Evolutionary conservation across 2,329 filamentous ascomycete species (phyloP).

Genomic region (Penicillium olsonii): DNA sequence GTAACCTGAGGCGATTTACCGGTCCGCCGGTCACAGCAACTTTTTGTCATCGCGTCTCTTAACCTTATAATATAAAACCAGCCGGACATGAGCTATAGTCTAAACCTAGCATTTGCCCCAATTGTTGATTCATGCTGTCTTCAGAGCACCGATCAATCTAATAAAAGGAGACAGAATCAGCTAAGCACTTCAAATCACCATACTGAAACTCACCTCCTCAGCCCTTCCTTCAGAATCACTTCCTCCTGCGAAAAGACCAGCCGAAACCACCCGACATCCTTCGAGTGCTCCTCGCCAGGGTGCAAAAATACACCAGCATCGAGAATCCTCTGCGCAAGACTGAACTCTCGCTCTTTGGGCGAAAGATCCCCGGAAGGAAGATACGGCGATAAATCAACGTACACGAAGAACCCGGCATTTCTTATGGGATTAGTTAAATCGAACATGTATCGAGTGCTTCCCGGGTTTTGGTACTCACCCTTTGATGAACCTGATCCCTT

Average conservation of each 20-base stretch:
- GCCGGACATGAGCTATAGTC: too few species aligned
- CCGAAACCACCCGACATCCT: constrained; percentile 55
- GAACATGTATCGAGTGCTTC: too few species aligned
- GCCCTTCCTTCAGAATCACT: constrained; percentile 37
- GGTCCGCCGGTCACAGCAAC: too few species aligned
- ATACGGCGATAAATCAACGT: constrained; percentile 46
- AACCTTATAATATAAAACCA: too few species aligned
- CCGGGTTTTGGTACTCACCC: constrained; percentile 27
- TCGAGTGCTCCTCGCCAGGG: constrained; percentile 48
- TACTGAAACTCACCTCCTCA: constrained; percentile 28
- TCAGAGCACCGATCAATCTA: constrained; percentile 12
- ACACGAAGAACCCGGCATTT: constrained; percentile 52
- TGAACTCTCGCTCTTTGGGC: constrained; percentile 43
- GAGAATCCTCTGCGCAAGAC: constrained; percentile 47
- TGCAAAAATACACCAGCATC: constrained; percentile 54
- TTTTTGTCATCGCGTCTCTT: too few species aligned
- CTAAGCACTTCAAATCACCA: background rate
- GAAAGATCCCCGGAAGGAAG: constrained; percentile 29
- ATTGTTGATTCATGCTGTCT: background rate
- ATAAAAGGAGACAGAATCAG: background rate
- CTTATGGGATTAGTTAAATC: constrained; percentile 15
- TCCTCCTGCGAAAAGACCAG: constrained; percentile 51
- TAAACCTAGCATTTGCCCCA: too few species aligned
- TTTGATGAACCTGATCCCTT: constrained; percentile 41
- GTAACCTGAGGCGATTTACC: too few species aligned